A percentile compares a stretch with the other conserved stretches of the same genome.
phyloP scores from a whole-genome alignment of 345 rosid genomes.

The Leavenworthia alabamica region DNA sequence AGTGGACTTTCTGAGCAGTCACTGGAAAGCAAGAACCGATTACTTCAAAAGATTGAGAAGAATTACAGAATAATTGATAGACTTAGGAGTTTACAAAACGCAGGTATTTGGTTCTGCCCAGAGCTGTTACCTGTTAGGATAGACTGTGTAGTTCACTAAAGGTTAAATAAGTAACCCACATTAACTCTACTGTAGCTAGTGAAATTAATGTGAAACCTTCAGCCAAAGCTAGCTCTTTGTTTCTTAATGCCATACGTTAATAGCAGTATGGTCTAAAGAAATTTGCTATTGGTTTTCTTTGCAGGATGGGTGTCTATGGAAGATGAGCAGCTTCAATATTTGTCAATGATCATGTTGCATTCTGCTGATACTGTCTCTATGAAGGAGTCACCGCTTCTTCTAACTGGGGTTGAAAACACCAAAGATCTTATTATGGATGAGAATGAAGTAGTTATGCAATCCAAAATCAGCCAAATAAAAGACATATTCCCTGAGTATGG shows the following conservation, averaged over 20 bases:
- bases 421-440: conserved; percentile 54
- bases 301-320: conserved; percentile 88
- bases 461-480: conserved; percentile 83
- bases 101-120: no score
- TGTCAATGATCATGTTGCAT: conserved; percentile 56
- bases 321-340: conserved; percentile 69
- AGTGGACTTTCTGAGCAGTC: conserved; percentile 50
- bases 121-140: no score
- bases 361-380: conserved; percentile 19
- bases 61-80: conserved; percentile 47
- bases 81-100: conserved; percentile 56
- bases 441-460: conserved; percentile 61
- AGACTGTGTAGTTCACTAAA: background rate
- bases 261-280: conserved; percentile 9
- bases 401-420: conserved; percentile 26
- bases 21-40: conserved; percentile 42
- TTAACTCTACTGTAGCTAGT: conserved; percentile 2
- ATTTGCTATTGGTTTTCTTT: conserved; percentile 10
- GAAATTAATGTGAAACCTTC: background rate
- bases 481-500: conserved; percentile 91
- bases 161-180: background rate
- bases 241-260: background rate
- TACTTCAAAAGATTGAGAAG: conserved; percentile 60
- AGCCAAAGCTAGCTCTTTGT: background rate
- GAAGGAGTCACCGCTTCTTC: conserved; percentile 33